Evolutionary conservation across 2,329 filamentous ascomycete genomes (phyloP).

Genomic region (Leptographium radiaticola): DNA sequence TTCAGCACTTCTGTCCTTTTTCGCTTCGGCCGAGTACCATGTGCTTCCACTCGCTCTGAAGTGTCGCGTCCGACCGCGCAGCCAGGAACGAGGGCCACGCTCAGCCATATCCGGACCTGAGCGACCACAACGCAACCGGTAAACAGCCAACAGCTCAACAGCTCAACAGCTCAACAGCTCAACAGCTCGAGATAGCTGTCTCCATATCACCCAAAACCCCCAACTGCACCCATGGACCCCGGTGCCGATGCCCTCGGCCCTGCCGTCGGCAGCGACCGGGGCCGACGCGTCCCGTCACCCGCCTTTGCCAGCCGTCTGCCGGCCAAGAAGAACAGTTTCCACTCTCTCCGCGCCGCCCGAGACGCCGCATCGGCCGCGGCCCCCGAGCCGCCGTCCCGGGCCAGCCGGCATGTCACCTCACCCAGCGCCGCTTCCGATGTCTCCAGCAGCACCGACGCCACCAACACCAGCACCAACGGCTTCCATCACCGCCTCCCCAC

Average conservation of each 20-base stretch:
- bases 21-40: background rate
- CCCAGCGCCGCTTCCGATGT: slow-evolving; percentile 7
- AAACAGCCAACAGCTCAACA: too few relatives aligned
- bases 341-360: slow-evolving; percentile 3
- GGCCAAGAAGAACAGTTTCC: slow-evolving; percentile 8
- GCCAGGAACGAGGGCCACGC: background rate
- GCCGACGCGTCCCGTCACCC: background rate
- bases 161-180: too few relatives aligned
- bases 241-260: background rate
- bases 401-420: background rate
- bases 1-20: background rate
- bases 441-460: slow-evolving; percentile 2
- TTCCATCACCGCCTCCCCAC: background rate
- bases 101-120: too few relatives aligned
- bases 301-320: slow-evolving; percentile 4
- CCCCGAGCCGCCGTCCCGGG: background rate
- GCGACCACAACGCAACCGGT: too few relatives aligned
- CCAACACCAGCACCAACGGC: slow-evolving; percentile 1
- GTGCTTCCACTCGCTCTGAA: background rate
- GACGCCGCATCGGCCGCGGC: background rate
- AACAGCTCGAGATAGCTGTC: too few relatives aligned
- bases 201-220: too few relatives aligned
- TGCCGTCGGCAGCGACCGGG: background rate
- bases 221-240: background rate
- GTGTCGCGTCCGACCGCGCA: background rate